Base-by-base conservation (phyloP, 163 green algal genomes). In the Coccomyxa subellipsoidea region DNA sequence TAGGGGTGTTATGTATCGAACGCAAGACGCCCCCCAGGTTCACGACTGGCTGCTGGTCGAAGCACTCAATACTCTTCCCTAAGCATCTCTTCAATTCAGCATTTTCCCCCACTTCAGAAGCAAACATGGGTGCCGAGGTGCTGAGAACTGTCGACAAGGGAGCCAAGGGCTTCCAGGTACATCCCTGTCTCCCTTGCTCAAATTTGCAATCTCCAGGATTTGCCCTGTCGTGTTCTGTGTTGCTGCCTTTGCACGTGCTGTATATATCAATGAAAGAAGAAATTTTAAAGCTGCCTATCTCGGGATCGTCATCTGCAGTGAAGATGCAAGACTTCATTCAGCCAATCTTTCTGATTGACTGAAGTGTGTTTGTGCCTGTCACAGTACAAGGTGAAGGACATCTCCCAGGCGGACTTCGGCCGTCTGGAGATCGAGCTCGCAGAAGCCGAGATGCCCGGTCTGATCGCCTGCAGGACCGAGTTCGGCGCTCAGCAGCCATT, bases 381-480 rank as follows among this genome's bases (percentile, higher is more conserved):
- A 35, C 88, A 96, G 90, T 98, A 94, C 91, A 97, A 99, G 92
- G 97, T 99, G 75, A 98, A 98, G 92, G 97, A 99, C 92, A 96
- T 99, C 77, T 91, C 90, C 81, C 91, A 97, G 91, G 97, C 97
- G 38, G 97, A 99, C 90, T 99, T 99, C 72, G 97, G 97, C 59
- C 94, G 97, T 78, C 90, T 99, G 82, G 97, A 99, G 91, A 98
- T 99, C 59, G 95, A 98, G 78, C 83, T 99, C 66, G 95, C 97
- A 29, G 96, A 99, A 92, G 96, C 96, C 9, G 96, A 99, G 90
- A 98, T 97, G 93, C 96, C 96, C 72, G 96, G 96, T 36, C 91
- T 99, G 80, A 99, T 99, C 90, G 91, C 94, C 21, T 98, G 93
- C 90, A 92, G 96, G 82, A 89, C 84, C 12, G 96, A 99, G 93